Evolutionary conservation across 2,329 filamentous ascomycete species (phyloP), one percentile per base, ranked within the genome.

Genomic region (Hirsutella minnesotensis): DNA sequence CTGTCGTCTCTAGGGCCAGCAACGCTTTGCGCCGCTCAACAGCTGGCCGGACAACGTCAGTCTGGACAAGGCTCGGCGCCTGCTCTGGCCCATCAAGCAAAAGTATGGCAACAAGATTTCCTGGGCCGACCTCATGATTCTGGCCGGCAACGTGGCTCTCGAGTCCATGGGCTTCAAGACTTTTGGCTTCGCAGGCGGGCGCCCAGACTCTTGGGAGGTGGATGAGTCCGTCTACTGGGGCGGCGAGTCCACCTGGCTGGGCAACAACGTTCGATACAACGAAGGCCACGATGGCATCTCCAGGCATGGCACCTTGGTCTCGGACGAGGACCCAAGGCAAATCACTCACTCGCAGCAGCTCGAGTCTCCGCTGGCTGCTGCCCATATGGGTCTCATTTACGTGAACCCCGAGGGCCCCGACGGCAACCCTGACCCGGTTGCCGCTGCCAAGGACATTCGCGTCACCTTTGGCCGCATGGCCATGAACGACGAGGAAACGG

Each of bases 81-180:
- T 88, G 44, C 68, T 88, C 35, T 86, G 82, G 80, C 83, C 83
- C 44, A 79, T 88, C 67, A 88, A 88, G 75, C 82, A 86, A 53
- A 88, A 88, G 72, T 88, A 88, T 51, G 83, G 83, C 60, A 78
- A 77, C 70, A 86, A 84, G 69, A 83, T 88, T 62, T 87, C 83
- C 0, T 88, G 83, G 83, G 79, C 83, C 20, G 83, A 88, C 57
- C 64, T 88, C 46, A 60, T 82, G 39, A 69, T 86, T 44, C 72
- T 88, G 42, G 75, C 81, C 22, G 83, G 83, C 50, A 87, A 87
- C 58, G 82, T 87, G 15, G 82, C 83, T 38, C 72, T 88, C 49
- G 83, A 88, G 65, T 77, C 75, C 48, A 86, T 86, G 80, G 83
- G 80, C 47, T 75, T 83, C 65, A 75, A 79, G 65, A 79, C 82